phyloP scores from a whole-genome alignment of 2,329 filamentous ascomycete genomes.

The Endothia cerciana region DNA sequence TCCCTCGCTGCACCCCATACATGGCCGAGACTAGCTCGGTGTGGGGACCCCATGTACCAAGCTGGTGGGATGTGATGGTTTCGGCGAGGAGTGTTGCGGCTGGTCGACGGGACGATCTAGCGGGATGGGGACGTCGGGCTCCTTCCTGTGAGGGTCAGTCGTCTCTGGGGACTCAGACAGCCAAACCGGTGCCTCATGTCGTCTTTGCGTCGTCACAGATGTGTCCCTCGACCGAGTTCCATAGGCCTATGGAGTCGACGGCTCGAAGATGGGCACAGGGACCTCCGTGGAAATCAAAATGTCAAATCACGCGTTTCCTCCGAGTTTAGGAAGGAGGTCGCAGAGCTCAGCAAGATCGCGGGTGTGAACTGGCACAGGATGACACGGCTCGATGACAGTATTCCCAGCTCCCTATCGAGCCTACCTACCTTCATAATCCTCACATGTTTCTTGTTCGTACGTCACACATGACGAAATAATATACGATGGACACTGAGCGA shows the following conservation, averaged over 20 bases:
- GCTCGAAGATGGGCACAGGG: too few species aligned
- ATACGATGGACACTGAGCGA: background rate
- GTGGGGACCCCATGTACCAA: conserved; percentile 1
- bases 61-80: background rate
- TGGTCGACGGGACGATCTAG: background rate
- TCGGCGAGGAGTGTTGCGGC: conserved; percentile 5
- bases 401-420: background rate
- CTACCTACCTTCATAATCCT: background rate
- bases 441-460: background rate
- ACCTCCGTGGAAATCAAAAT: background rate
- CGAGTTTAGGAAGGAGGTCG: too few species aligned
- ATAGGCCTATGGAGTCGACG: background rate
- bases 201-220: background rate
- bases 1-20: background rate
- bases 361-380: background rate
- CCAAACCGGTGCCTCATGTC: background rate
- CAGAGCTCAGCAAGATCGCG: background rate
- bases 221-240: background rate
- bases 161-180: background rate
- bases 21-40: conserved; percentile 1
- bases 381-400: too few species aligned
- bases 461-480: background rate
- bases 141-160: background rate
- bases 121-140: background rate
- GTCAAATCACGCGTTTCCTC: too few species aligned